Base-by-base conservation (phyloP, 495 filamentous ascomycete species). In the Penicillium paradoxum region DNA sequence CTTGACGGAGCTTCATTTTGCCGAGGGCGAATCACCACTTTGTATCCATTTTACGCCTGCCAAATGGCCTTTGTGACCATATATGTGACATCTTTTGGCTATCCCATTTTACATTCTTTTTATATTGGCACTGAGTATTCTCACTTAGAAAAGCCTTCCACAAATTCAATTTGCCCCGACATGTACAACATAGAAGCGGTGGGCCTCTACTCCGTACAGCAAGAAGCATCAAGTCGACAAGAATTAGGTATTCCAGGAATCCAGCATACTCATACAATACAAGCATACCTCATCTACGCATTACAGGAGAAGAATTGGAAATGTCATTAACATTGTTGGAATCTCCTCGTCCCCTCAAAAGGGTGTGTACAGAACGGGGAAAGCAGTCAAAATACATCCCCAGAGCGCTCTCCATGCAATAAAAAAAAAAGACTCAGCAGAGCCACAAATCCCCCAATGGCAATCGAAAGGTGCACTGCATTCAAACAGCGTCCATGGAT, bases 1-100 rank as follows among this genome's bases (percentile, higher is more conserved):
- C 70, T 63, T 60, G 58, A 68, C 72, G 68, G 70, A 69, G 67
- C 54, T 71, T 72, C 62, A 66, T 74, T 74, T 65, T 60, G 55
- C 70, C 70, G 67, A 68, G 13, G 53, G 56, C 59, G 41, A 59
- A 62, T 59, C 59, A 65, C 42, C 53, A 52, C 53, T 13, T 13
- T 14, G 42, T 18, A 21, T 32, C 0, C 22, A 27, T 37, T 4
- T 7, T 5, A 17, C 34, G 14, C 5, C 14, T 7, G 4, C 10
- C 10, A 32, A 11, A 2, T 9, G 29, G 10, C 29, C 29, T 32
- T 9, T 7, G 2, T 32, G 10, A 8, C 4, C 29, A 8, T 32
- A 11, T 32, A 3, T 27, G 24, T 3, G 3, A 27, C 7, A 27
- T 27, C 7, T 27, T 27, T 27, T 27, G 3, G 24, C 24, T 27